Conservation (phyloP, 1,284 basidiomycete genomes). For the Ganoderma meredithae region DNA sequence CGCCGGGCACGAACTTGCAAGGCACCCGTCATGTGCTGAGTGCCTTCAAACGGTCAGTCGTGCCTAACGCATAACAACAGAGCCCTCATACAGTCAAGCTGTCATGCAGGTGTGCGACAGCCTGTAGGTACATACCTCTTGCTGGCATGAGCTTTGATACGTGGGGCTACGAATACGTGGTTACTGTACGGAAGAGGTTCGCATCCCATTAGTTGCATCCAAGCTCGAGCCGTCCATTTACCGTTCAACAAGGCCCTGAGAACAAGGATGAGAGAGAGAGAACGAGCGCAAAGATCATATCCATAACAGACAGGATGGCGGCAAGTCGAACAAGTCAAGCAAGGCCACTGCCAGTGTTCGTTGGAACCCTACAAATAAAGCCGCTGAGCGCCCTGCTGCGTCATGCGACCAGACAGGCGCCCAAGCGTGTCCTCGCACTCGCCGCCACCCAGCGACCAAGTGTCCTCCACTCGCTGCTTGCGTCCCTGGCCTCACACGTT, state of each 20-base stretch:
- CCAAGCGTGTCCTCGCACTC: not conserved
- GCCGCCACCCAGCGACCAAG: too few relatives aligned
- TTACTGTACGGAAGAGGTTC: not conserved
- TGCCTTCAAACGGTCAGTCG: not conserved
- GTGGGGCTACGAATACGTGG: not conserved
- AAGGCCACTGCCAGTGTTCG: not conserved
- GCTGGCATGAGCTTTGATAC: not conserved
- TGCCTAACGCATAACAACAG: not conserved
- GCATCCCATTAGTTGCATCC: not conserved
- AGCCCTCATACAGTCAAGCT: not conserved
- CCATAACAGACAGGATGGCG: not conserved
- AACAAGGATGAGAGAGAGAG: not conserved
- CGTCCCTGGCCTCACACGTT: not conserved
- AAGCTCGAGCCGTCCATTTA: not conserved
- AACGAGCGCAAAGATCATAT: not conserved
- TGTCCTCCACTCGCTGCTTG: not conserved
- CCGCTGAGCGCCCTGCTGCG: slow-evolving; percentile 13
- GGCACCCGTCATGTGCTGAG: not conserved
- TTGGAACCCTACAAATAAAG: not conserved
- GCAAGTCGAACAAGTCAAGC: not conserved
- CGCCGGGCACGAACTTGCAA: not conserved
- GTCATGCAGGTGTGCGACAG: not conserved
- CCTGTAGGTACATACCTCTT: not conserved
- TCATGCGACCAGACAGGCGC: slow-evolving; percentile 14
- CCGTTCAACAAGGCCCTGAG: not conserved